phyloP scores from a whole-genome alignment of 1,284 basidiomycete species.

The Ustilago tritici region DNA sequence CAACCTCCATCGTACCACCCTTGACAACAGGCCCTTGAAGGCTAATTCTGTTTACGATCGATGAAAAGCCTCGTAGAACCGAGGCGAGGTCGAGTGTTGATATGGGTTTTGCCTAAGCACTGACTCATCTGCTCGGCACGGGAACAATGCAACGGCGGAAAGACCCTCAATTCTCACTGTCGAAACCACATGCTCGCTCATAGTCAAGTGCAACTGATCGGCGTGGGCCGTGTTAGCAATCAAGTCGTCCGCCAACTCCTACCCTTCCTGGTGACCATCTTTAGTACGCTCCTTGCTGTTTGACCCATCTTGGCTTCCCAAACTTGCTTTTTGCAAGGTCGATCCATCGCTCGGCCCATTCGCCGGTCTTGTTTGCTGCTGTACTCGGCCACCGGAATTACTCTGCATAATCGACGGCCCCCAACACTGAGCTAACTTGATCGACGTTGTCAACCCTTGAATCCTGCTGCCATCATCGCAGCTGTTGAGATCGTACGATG shows the following conservation, averaged over 20 bases:
- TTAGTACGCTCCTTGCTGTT: neutral
- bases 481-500: neutral
- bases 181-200: slow-evolving; percentile 8
- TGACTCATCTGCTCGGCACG: slow-evolving; percentile 15
- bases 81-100: neutral
- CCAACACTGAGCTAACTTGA: slow-evolving; percentile 6
- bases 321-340: neutral
- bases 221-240: slow-evolving; percentile 18
- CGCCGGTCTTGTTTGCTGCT: neutral
- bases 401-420: neutral
- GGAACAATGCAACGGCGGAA: neutral
- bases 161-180: neutral
- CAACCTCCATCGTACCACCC: neutral
- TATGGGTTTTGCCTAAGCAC: slow-evolving; percentile 22
- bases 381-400: neutral
- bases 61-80: slow-evolving; percentile 2
- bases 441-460: neutral
- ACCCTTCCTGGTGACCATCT: neutral
- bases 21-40: neutral
- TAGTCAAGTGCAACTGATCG: slow-evolving; percentile 15
- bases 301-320: neutral
- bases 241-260: slow-evolving; percentile 22
- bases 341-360: neutral
- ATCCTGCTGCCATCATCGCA: neutral
- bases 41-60: neutral